Conservation (phyloP, 2,329 filamentous ascomycete genomes). For the Colletotrichum cuscutae region DNA sequence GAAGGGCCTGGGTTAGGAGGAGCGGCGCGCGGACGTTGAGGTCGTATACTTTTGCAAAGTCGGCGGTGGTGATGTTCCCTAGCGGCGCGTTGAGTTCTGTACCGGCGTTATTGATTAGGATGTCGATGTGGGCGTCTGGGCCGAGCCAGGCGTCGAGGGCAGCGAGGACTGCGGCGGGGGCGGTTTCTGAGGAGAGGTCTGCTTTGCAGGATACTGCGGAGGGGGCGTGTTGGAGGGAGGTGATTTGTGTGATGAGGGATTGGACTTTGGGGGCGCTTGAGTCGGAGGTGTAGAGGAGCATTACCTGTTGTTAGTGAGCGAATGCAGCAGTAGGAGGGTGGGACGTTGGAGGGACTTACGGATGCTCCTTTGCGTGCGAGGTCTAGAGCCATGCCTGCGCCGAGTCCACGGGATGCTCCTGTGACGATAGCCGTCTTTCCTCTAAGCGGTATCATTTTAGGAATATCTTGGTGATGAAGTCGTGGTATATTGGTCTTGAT, state of each 20-base stretch:
- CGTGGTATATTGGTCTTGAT: not conserved
- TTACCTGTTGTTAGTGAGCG: conserved; percentile 29
- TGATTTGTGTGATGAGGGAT: conserved; percentile 34
- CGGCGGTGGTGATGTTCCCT: conserved; percentile 54
- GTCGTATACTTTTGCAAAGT: conserved; percentile 65
- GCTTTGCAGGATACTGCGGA: conserved; percentile 35
- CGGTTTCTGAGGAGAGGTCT: conserved; percentile 38
- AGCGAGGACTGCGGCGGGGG: conserved; percentile 45
- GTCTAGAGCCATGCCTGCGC: conserved; percentile 38
- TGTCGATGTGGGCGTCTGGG: conserved; percentile 39
- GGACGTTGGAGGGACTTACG: conserved; percentile 19
- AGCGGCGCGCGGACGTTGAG: conserved; percentile 66
- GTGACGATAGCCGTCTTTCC: conserved; percentile 39
- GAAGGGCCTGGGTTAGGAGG: conserved; percentile 62
- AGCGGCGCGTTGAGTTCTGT: conserved; percentile 48
- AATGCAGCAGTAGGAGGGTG: not conserved
- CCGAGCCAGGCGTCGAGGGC: conserved; percentile 40
- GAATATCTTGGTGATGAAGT: not conserved
- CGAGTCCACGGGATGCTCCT: conserved; percentile 39
- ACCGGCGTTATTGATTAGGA: conserved; percentile 53
- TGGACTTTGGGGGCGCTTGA: conserved; percentile 28
- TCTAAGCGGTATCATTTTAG: not conserved
- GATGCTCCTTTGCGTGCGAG: conserved; percentile 38
- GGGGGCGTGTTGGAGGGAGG: not conserved
- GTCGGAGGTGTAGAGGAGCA: conserved; percentile 36